A percentile compares a stretch with the other conserved stretches of the same genome.
Evolutionary conservation across 805 yeast species (phyloP).

Genomic region (Suhomyces xylopsoci): DNA sequence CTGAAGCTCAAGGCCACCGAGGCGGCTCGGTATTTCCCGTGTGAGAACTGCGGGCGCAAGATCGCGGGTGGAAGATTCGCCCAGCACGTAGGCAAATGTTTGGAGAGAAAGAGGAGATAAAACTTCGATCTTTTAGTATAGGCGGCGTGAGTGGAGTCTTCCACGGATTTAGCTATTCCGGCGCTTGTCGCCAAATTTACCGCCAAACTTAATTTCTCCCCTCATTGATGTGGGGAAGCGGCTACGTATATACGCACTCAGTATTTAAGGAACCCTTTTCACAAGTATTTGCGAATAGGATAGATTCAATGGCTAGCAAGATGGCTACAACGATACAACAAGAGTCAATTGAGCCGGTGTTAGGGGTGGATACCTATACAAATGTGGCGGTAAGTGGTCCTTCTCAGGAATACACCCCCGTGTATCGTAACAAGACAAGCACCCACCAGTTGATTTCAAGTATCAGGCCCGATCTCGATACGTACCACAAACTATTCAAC

Average conservation of each 20-base stretch:
- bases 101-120: conserved; percentile 58
- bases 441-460: conserved; percentile 10
- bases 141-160: too few species aligned
- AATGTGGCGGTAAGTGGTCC: not conserved
- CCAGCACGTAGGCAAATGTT: conserved; percentile 85
- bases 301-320: not conserved
- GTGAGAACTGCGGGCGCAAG: conserved; percentile 79
- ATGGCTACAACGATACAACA: not conserved
- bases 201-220: too few species aligned
- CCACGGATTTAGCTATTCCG: not conserved
- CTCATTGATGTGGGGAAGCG: too few species aligned
- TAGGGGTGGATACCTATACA: not conserved
- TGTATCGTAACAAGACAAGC: conserved; percentile 11
- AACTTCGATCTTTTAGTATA: not conserved
- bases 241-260: too few species aligned
- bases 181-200: too few species aligned
- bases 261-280: too few species aligned
- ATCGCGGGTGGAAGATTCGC: conserved; percentile 93
- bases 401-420: not conserved
- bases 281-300: not conserved
- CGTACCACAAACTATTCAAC: conserved; percentile 35
- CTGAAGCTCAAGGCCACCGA: conserved; percentile 43
- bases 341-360: not conserved
- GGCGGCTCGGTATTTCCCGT: conserved; percentile 60
- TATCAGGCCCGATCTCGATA: conserved; percentile 34